Conservation (phyloP, 1,284 basidiomycete species). For the Cutaneotrichosporon dermatis region DNA sequence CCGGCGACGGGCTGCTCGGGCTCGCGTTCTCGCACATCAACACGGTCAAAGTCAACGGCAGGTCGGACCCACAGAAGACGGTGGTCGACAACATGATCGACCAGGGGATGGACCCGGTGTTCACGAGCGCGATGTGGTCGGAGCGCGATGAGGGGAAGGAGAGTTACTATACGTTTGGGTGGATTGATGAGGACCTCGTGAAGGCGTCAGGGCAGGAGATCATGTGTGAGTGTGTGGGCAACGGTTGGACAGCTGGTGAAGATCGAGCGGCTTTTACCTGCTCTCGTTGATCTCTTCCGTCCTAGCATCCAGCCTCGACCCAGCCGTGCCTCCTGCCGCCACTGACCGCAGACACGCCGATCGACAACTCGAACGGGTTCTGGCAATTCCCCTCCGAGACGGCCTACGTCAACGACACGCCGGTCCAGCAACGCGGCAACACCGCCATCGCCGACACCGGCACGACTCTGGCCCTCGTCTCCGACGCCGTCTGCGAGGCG, state of each 20-base stretch:
- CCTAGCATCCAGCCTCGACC: no score
- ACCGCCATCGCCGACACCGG: slow-evolving; percentile 56
- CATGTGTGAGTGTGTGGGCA: not conserved
- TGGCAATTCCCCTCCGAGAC: slow-evolving; percentile 9
- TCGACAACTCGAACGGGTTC: slow-evolving; percentile 8
- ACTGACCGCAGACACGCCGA: slow-evolving; percentile 5
- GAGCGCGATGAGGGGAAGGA: not conserved
- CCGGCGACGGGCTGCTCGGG: slow-evolving; percentile 12
- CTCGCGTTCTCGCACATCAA: slow-evolving; percentile 48
- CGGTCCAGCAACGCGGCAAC: not conserved
- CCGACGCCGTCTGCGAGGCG: slow-evolving; percentile 56
- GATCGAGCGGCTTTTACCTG: no score
- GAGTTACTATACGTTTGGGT: slow-evolving; percentile 12
- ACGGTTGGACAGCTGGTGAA: no score
- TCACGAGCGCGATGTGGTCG: slow-evolving; percentile 9
- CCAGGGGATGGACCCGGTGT: not conserved
- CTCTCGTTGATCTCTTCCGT: no score
- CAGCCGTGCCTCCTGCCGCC: no score
- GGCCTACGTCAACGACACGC: slow-evolving; percentile 17
- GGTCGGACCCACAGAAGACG: slow-evolving; percentile 3
- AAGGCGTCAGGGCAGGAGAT: slow-evolving; percentile 4
- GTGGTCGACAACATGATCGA: slow-evolving; percentile 8
- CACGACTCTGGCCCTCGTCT: slow-evolving; percentile 84
- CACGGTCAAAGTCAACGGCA: slow-evolving; percentile 34
- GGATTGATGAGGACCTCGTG: slow-evolving; percentile 10